Evolutionary conservation across 768 basidiomycete species (phyloP), one percentile per base, ranked within the genome.

Genomic region (Megacollybia marginata): DNA sequence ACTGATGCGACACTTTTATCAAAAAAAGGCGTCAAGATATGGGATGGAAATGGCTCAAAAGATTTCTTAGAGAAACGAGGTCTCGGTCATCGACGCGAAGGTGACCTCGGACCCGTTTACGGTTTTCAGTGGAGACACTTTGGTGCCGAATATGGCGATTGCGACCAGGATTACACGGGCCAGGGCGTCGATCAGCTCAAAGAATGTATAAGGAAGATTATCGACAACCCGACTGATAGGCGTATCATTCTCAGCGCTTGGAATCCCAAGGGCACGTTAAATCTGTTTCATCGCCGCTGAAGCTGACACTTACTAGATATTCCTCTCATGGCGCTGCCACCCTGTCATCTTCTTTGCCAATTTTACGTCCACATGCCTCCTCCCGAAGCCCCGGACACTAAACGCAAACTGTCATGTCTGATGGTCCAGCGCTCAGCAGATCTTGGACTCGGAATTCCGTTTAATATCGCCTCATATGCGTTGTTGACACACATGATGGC

Each of bases 361-460:
- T 99, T 99, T 76, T 97, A 92, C 71, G 95, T 99, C 33, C 87
- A 92, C 61, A 83, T 95, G 33, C 88, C 95, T 0, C 67, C 81
- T 4, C 55, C 73, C 1, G 57, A 66, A 12, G 58, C 73, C 15
- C 73, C 80, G 1, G 57, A 65, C 1, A 62, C 70, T 15, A 83
- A 80, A 55, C 85, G 85, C 9, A 79, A 78, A 50, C 83, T 98
- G 15, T 94, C 92, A 9, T 97, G 94, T 65, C 76, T 95, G 42
- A 93, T 98, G 92, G 97, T 85, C 71, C 95, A 98, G 62, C 89
- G 96, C 44, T 97, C 95, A 11, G 94, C 94, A 15, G 95, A 99
- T 63, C 79, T 97, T 8, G 95, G 95, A 1, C 88, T 99, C 35
- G 95, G 95, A 2, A 90, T 99, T 45, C 95, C 95, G 0, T 99